Base-by-base conservation (phyloP, 2,329 filamentous ascomycete genomes). In the Ophiostoma montium region DNA sequence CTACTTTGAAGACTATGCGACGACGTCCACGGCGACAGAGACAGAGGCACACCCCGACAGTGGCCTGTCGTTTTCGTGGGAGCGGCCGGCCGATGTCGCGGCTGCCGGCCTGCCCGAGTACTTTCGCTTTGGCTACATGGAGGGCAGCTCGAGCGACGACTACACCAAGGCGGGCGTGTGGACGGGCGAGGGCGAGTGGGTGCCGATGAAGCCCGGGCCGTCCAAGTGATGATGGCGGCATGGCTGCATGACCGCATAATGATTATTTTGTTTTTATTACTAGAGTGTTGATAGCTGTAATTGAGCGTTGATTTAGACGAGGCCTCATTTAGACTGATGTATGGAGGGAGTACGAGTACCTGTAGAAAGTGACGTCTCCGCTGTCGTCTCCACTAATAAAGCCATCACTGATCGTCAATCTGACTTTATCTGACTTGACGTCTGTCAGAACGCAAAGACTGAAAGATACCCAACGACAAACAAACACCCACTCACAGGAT, bases 161-260 rank as follows among this genome's bases (percentile, higher is more conserved):
- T 90, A 86, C 58, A 86, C 82, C 13, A 83, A 79, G 63, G 85
- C 85, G 0, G 85, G 84, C 1, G 72, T 70, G 11, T 90, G 85
- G 85, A 71, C 70, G 21, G 63, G 60, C 1, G 71, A 80, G 47
- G 76, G 81, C 1, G 67, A 71, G 32, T 90, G 85, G 85, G 67
- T 67, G 39, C 62, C 74, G 23, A 86, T 86, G 81, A 62, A 69
- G 57, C 58, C 72, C 2, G 83, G 82, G 0, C 75, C 82, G 13
- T 77, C 75, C 1, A 48, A 48, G 46, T 48, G 23, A 45, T 39
- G 9, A 19, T 10, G 5, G 2, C 5, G n/a, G n/a, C n/a, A n/a
- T n/a, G n/a, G n/a, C n/a, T n/a, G n/a, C n/a, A n/a, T n/a, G n/a
- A n/a, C n/a, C n/a, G n/a, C n/a, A n/a, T n/a, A n/a, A n/a, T n/a